Evolutionary conservation across 306 rosid species (phyloP).

Genomic region (Nissolia schottii): DNA sequence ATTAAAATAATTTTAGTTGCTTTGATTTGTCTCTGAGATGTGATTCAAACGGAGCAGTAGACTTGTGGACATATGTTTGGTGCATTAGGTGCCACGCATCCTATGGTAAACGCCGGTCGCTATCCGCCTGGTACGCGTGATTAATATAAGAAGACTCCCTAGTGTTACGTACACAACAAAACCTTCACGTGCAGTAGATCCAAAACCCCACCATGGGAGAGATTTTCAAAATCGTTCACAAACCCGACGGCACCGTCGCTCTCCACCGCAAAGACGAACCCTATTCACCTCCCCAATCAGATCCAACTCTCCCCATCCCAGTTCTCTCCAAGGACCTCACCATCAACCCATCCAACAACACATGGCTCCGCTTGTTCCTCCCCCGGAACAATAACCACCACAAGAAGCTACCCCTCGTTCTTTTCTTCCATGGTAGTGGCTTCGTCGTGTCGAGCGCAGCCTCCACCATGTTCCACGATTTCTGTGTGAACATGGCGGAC

Average conservation of each 20-base stretch:
- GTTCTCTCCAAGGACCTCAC: constrained; percentile 41
- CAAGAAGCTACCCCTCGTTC: constrained; percentile 34
- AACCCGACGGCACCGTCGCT: constrained; percentile 32
- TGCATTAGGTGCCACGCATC: too few species aligned
- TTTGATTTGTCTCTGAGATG: too few species aligned
- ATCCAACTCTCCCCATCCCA: background rate
- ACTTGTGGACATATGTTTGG: too few species aligned
- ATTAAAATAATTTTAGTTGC: too few species aligned
- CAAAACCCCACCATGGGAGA: background rate
- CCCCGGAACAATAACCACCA: constrained; percentile 6
- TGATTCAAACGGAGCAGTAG: too few species aligned
- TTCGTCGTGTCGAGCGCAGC: constrained; percentile 21
- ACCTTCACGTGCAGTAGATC: too few species aligned
- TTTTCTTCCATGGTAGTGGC: constrained; percentile 50
- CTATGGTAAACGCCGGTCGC: too few species aligned
- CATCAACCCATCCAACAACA: constrained; percentile 37
- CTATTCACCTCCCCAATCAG: background rate
- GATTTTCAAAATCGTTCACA: constrained; percentile 1
- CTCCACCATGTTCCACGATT: constrained; percentile 24
- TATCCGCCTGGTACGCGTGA: too few species aligned
- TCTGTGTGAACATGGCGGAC: constrained; percentile 19
- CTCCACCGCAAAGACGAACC: background rate
- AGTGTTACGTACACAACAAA: too few species aligned
- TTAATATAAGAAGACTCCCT: too few species aligned
- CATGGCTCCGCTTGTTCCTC: constrained; percentile 36